Base-by-base conservation (phyloP, 2,329 filamentous ascomycete species). In the Claviceps purpurea region DNA sequence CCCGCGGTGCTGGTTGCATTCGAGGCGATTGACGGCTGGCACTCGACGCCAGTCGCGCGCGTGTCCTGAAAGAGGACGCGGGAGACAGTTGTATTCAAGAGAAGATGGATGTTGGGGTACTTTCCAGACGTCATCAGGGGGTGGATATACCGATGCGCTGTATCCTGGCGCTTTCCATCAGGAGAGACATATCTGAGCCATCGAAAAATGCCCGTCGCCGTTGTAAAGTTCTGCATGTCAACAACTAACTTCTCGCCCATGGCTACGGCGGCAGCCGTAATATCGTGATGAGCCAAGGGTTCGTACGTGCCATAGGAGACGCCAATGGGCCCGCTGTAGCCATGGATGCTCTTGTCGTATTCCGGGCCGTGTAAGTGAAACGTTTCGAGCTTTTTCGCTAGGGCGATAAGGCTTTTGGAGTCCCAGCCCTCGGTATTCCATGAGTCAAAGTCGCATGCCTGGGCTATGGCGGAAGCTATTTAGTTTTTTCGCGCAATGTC, bases 11-110 rank as follows among this genome's bases (percentile, higher is more conserved):
- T n/a, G 39, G 39, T 41, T 41, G 39, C 8, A 20, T 20, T 13
- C 2, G 55, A 50, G 5, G 53, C 30, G 5, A 55, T 50, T 4
- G 51, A 53, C 77, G 30, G 74, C 72, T 20, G 70, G 56, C 76
- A 81, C 57, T 84, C 77, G 2, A 86, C 73, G 0, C 81, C 82
- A 0, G 72, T 67, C 3, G 82, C 82, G 41, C 68, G 62, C 43
- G 72, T 78, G 2, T 70, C 67, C 5, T 68, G 57, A 49, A 82
- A 77, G 5, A 82, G 52, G 0, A 83, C 71, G 2, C 72, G 73
- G 1, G 73, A 65, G 1, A 85, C 79, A 52, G 76, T 76, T 2
- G 74, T 72, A 57, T 82, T 72, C 0, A 74, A 68, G 0, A 85
- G 67, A 4, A 85, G 68, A 52, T 84, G 76, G 2, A 85, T 71